Evolutionary conservation across 345 rosid species (phyloP).

Genomic region (Diplotaxis tenuifolia): DNA sequence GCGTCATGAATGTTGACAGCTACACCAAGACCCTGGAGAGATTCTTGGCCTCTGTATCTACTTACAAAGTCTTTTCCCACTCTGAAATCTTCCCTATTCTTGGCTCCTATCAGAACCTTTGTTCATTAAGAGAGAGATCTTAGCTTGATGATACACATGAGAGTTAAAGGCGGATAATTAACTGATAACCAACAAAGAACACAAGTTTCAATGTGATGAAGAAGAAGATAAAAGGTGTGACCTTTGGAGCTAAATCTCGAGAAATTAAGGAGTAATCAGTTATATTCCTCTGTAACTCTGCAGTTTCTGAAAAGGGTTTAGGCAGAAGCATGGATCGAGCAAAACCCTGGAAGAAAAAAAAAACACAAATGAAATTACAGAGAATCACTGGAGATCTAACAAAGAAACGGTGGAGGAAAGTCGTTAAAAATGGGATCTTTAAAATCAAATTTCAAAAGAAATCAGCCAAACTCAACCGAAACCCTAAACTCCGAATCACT

Average conservation of each 20-base stretch:
- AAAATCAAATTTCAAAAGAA: background rate
- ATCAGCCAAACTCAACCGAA: slow-evolving; percentile 1
- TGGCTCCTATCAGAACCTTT: slow-evolving; percentile 60
- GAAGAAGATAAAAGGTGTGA: background rate
- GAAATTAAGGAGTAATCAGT: slow-evolving; percentile 17
- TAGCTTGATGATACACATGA: background rate
- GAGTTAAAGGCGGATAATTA: background rate
- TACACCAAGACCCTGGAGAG: slow-evolving; percentile 64
- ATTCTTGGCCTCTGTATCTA: slow-evolving; percentile 62
- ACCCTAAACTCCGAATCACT: background rate
- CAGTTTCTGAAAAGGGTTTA: slow-evolving; percentile 29
- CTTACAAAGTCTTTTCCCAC: slow-evolving; percentile 53
- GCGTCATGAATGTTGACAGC: slow-evolving; percentile 28
- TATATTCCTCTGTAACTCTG: background rate
- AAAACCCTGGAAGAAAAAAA: slow-evolving; percentile 20
- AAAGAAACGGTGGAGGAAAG: background rate
- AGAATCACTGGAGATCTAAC: background rate
- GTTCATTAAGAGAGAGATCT: background rate
- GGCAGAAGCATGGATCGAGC: slow-evolving; percentile 25
- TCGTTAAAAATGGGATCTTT: background rate
- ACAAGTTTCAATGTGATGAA: slow-evolving; percentile 7
- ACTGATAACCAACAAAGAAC: background rate
- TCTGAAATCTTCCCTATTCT: slow-evolving; percentile 56
- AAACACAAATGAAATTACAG: slow-evolving; percentile 8
- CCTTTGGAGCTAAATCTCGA: slow-evolving; percentile 36